phyloP scores from a whole-genome alignment of 2,329 filamentous ascomycete genomes.

The Tolypocladium ovalisporum region DNA sequence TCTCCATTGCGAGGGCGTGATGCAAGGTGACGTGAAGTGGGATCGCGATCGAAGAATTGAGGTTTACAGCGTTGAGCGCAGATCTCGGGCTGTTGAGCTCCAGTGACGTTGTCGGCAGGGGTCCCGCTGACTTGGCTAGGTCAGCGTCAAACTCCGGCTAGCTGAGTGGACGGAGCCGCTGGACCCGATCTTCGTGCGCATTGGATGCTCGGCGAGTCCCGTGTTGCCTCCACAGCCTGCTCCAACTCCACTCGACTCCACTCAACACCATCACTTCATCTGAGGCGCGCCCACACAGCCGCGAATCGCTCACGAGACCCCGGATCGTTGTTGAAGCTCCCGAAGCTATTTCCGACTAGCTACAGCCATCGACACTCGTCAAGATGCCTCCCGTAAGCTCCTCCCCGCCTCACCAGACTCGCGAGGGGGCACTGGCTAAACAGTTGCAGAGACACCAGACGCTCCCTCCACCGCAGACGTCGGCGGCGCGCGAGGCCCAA shows the following conservation, averaged over 20 bases:
- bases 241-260: neutral
- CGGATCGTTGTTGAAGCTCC: too few species aligned
- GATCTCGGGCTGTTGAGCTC: neutral
- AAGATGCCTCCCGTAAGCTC: slow-evolving; percentile 45
- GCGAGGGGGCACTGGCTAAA: slow-evolving; percentile 23
- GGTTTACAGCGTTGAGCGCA: neutral
- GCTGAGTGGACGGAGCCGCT: neutral
- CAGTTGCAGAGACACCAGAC: slow-evolving; percentile 41
- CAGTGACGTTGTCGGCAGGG: neutral
- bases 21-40: neutral
- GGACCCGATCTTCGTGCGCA: neutral
- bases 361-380: neutral
- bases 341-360: neutral
- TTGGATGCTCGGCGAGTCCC: too few species aligned
- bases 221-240: too few species aligned
- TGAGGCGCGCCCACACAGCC: neutral
- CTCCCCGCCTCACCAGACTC: slow-evolving; percentile 29
- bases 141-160: neutral
- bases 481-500: slow-evolving; percentile 62
- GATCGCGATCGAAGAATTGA: too few species aligned
- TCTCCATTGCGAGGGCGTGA: slow-evolving; percentile 5
- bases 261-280: neutral
- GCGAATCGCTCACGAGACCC: neutral
- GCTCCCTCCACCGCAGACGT: slow-evolving; percentile 46
- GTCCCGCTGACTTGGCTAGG: neutral